phyloP scores from a whole-genome alignment of 164 flowering plant genomes.

The Nelumbo lutea region DNA sequence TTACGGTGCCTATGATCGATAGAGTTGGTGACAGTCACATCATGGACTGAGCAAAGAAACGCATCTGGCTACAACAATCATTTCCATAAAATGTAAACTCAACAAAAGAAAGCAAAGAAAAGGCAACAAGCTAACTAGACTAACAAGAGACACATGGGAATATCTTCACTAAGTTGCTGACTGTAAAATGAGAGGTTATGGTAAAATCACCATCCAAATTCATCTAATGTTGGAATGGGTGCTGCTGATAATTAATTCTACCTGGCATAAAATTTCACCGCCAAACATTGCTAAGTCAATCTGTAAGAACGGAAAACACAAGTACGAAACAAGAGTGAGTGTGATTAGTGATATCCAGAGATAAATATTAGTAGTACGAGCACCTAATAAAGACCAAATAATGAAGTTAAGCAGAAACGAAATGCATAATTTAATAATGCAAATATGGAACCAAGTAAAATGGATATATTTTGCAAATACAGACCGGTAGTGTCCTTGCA shows the following conservation, averaged over 20 bases:
- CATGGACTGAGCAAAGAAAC: constrained; percentile 90
- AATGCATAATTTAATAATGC: neutral
- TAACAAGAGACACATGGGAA: neutral
- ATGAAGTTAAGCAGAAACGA: neutral
- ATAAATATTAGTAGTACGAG: neutral
- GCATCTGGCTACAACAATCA: constrained; percentile 92
- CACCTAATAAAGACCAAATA: constrained; percentile 1
- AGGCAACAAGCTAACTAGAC: neutral
- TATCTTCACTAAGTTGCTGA: neutral
- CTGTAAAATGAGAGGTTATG: too few relatives aligned
- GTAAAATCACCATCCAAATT: neutral
- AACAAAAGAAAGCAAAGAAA: constrained; percentile 2
- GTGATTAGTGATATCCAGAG: constrained; percentile 2
- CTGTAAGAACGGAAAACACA: constrained; percentile 31
- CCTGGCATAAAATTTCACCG: constrained; percentile 94
- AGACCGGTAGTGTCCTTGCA: constrained; percentile 88
- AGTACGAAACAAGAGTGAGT: neutral
- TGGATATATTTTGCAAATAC: constrained; percentile 18
- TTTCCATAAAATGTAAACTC: constrained; percentile 7
- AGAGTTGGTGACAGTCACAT: constrained; percentile 79
- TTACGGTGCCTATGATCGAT: constrained; percentile 78
- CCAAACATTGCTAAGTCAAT: constrained; percentile 91
- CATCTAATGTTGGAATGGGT: neutral
- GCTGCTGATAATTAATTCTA: constrained; percentile 24
- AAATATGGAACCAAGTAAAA: neutral